These are phyloP conservation scores for Fragosphaeria purpurea DNA, from an alignment of 2,329 filamentous ascomycete genomes.

Conservation along the genomic window DNA sequence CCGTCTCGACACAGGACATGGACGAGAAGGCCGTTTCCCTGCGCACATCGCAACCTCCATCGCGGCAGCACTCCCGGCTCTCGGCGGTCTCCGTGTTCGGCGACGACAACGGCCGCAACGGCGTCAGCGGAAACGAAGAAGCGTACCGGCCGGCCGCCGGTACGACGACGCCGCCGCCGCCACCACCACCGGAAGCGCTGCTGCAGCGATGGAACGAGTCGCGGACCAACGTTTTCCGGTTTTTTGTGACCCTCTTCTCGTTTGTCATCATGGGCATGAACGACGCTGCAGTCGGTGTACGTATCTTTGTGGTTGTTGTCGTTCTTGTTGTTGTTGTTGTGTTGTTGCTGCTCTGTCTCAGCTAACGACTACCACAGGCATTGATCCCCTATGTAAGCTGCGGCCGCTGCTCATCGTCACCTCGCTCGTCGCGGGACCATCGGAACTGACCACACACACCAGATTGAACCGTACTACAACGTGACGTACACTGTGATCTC, in stretches of 20 bases:
- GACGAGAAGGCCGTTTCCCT: not conserved
- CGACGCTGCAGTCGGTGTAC: conserved; percentile 54
- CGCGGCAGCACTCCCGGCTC: not conserved
- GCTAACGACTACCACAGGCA: conserved; percentile 22
- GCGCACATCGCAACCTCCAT: too few relatives aligned
- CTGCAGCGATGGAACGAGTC: conserved; percentile 56
- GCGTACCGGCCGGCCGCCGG: too few relatives aligned
- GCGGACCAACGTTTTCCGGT: conserved; percentile 46
- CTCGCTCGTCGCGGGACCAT: not conserved
- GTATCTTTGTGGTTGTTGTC: conserved; percentile 15
- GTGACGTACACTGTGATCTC: conserved; percentile 55
- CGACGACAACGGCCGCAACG: conserved; percentile 10
- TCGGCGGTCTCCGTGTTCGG: not conserved
- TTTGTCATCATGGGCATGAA: conserved; percentile 60
- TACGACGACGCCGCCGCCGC: too few relatives aligned
- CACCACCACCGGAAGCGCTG: too few relatives aligned
- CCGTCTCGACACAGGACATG: not conserved
- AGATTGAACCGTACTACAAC: conserved; percentile 53
- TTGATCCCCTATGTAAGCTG: conserved; percentile 35
- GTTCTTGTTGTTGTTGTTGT: not conserved
- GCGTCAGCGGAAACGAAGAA: not conserved
- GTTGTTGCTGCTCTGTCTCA: not conserved
- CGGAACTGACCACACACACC: not conserved
- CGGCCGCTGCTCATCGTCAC: not conserved
- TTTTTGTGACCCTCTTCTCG: conserved; percentile 47